Evolutionary conservation across 805 yeast genomes (phyloP).

Genomic region (Candida succiphila): DNA sequence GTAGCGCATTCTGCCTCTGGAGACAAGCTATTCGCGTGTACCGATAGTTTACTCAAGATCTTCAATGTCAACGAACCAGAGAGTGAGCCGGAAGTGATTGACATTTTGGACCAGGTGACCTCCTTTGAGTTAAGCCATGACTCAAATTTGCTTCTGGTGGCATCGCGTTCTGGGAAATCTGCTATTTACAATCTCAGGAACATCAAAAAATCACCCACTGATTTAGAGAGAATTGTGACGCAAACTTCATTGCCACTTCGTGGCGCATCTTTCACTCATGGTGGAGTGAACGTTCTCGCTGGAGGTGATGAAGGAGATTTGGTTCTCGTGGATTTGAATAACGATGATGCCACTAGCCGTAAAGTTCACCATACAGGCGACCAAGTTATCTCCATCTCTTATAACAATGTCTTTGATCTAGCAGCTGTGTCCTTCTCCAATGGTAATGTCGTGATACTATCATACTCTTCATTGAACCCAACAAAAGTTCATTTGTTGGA

Average conservation of each 20-base stretch:
- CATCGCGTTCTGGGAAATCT: slow-evolving; percentile 34
- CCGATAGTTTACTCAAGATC: slow-evolving; percentile 45
- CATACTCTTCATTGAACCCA: slow-evolving; percentile 47
- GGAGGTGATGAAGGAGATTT: slow-evolving; percentile 64
- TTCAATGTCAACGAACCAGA: slow-evolving; percentile 37
- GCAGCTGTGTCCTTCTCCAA: slow-evolving; percentile 48
- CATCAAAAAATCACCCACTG: slow-evolving; percentile 8
- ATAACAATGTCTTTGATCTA: slow-evolving; percentile 45
- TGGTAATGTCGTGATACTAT: slow-evolving; percentile 48
- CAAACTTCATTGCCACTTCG: slow-evolving; percentile 38
- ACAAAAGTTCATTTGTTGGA: slow-evolving; percentile 34
- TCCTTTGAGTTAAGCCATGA: slow-evolving; percentile 21
- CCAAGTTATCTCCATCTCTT: slow-evolving; percentile 46
- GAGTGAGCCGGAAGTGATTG: slow-evolving; percentile 52
- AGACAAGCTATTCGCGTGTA: slow-evolving; percentile 37
- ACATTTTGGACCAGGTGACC: slow-evolving; percentile 36
- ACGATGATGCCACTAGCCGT: slow-evolving; percentile 19
- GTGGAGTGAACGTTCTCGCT: slow-evolving; percentile 44
- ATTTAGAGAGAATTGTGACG: slow-evolving; percentile 27
- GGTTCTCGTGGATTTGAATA: slow-evolving; percentile 32
- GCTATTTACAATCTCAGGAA: slow-evolving; percentile 30
- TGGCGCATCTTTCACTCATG: slow-evolving; percentile 48
- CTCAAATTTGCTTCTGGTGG: slow-evolving; percentile 15
- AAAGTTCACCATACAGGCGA: slow-evolving; percentile 34
- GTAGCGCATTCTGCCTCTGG: slow-evolving; percentile 15